Evolutionary conservation across 1,284 basidiomycete species (phyloP).

Genomic region (Exsudoporus floridanus): DNA sequence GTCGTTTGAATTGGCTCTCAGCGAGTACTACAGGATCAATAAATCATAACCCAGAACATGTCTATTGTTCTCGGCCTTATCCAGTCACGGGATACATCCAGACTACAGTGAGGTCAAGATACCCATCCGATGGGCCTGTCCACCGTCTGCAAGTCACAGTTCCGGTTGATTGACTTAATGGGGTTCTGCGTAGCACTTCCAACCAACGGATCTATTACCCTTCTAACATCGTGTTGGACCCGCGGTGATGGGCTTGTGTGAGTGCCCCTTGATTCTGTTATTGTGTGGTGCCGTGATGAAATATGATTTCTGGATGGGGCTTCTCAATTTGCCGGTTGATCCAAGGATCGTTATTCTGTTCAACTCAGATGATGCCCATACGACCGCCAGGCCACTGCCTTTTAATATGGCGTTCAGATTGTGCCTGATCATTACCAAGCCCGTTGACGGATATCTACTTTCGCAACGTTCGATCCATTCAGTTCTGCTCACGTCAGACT

Average conservation of each 20-base stretch:
- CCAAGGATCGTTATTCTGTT: too few species aligned
- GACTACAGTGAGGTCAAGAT: neutral
- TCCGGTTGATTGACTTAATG: too few species aligned
- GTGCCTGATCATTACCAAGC: too few species aligned
- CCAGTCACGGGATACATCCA: neutral
- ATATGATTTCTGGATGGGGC: neutral
- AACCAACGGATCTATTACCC: neutral
- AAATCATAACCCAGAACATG: neutral
- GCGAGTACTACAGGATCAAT: neutral
- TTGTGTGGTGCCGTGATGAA: neutral
- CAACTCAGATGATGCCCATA: too few species aligned
- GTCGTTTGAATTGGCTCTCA: neutral
- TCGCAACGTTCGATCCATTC: too few species aligned
- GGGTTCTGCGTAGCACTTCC: neutral
- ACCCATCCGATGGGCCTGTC: neutral
- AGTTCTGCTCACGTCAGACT: slow-evolving; percentile 4
- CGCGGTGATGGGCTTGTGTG: neutral
- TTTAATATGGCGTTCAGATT: too few species aligned
- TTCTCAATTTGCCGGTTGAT: neutral
- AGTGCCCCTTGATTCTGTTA: neutral
- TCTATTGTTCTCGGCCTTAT: neutral
- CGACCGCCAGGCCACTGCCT: too few species aligned
- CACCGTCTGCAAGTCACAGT: neutral
- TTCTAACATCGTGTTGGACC: neutral
- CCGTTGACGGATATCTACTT: too few species aligned